Percentiles rank a stretch among this genome's conserved stretches.
Evolutionary conservation across 495 filamentous ascomycete genomes (phyloP).

Genomic region (Aspergillus bertholletiae): DNA sequence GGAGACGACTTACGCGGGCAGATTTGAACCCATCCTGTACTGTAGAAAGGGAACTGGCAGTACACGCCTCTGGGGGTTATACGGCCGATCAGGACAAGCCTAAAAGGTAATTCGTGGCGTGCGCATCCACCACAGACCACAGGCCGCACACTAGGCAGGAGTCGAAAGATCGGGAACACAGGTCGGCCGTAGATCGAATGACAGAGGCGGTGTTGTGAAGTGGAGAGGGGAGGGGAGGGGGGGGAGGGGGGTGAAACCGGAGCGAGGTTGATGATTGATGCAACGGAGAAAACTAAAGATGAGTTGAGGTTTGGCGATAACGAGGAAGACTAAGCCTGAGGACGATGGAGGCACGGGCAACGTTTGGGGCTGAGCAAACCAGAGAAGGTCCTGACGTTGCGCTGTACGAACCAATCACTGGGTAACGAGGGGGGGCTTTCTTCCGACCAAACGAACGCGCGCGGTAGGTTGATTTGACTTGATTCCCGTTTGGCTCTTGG

Average conservation of each 20-base stretch:
- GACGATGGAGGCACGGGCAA: slow-evolving; percentile 21
- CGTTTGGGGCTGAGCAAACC: slow-evolving; percentile 28
- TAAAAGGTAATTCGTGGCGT: slow-evolving; percentile 30
- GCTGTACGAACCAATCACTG: slow-evolving; percentile 19
- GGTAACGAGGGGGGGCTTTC: slow-evolving; percentile 16
- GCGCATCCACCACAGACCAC: slow-evolving; percentile 40
- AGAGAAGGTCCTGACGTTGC: slow-evolving; percentile 32
- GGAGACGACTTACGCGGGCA: slow-evolving; percentile 50
- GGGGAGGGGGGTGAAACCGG: slow-evolving; percentile 1
- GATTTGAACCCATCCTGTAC: slow-evolving; percentile 56
- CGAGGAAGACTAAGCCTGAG: slow-evolving; percentile 3
- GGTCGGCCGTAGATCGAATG: slow-evolving; percentile 9
- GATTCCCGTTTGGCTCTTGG: not conserved
- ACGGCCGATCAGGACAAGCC: slow-evolving; percentile 43
- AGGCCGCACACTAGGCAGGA: slow-evolving; percentile 13
- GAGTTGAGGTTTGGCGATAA: slow-evolving; percentile 2
- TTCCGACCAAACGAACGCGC: slow-evolving; percentile 3
- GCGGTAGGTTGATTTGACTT: not conserved
- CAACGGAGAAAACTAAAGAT: not conserved
- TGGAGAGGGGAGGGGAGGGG: slow-evolving; percentile 17
- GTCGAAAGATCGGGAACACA: slow-evolving; percentile 14
- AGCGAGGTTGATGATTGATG: slow-evolving; percentile 2
- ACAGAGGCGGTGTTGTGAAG: slow-evolving; percentile 8
- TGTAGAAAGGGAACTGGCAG: slow-evolving; percentile 24
- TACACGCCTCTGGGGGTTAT: slow-evolving; percentile 28